Conservation (phyloP, 352 stramenopile species). For the Halophytophthora batemanensis region DNA sequence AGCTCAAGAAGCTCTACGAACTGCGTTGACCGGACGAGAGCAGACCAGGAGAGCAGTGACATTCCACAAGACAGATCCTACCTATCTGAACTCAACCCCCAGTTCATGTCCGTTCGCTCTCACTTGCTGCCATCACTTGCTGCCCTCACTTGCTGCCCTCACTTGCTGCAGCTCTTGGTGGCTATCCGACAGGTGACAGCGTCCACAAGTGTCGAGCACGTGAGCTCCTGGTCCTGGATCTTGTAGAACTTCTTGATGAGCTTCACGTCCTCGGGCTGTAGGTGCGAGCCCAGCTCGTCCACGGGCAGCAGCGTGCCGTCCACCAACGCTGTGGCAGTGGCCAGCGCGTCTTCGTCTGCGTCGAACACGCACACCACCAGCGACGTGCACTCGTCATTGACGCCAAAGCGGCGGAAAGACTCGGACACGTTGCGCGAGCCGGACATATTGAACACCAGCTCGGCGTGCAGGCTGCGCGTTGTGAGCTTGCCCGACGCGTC, state of each 20-base stretch:
- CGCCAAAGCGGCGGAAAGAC: conserved; percentile 77
- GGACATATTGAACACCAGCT: conserved; percentile 86
- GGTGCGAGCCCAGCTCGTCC: conserved; percentile 43
- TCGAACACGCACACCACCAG: conserved; percentile 79
- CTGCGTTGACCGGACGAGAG: conserved; percentile 30
- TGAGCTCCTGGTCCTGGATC: conserved; percentile 75
- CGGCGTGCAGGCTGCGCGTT: conserved; percentile 74
- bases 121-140: conserved; percentile 87
- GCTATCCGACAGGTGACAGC: conserved; percentile 80
- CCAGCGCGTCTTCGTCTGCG: conserved; percentile 41
- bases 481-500: conserved; percentile 53
- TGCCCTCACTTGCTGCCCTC: conserved; percentile 52
- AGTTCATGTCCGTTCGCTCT: conserved; percentile 1
- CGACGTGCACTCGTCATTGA: conserved; percentile 49
- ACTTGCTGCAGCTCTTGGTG: conserved; percentile 87
- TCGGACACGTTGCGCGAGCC: conserved; percentile 80
- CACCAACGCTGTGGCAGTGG: conserved; percentile 36
- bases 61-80: not conserved
- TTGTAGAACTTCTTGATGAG: conserved; percentile 84
- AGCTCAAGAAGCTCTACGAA: conserved; percentile 49
- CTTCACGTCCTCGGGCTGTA: conserved; percentile 46
- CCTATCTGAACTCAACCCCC: conserved; percentile 9
- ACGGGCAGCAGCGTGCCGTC: conserved; percentile 47
- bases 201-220: conserved; percentile 56
- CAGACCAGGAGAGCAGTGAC: not conserved